Base-by-base conservation (phyloP, 148 eudicot species). In the Cornus kousa region DNA sequence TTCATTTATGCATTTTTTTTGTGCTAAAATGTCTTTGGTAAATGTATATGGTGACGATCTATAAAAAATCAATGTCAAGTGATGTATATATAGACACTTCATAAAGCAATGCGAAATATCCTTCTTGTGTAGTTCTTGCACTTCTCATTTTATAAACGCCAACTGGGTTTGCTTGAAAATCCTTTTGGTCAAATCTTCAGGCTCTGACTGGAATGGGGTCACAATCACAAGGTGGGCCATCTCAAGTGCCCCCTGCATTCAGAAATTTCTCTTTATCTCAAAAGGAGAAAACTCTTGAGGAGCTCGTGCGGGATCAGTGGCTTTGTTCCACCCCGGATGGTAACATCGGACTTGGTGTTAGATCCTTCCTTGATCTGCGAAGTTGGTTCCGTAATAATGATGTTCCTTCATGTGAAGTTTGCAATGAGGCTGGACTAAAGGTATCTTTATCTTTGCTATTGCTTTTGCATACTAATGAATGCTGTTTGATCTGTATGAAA, bases 371-470 rank as follows among this genome's bases (percentile, higher is more conserved):
- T 71, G 99, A 96, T 87, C 91, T 94, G 68, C 94, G 99, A 70
- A 87, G 97, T 86, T 96, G 99, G 99, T 96, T 96, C 79, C 94
- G 84, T 73, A 75, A 75, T 68, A 92, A 88, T 80, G 99, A 94
- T 70, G 88, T 96, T 76, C 91, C 95, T 77, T 81, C 88, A 31
- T 96, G 99, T 82, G 94, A 88, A 70, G 91, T 90, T 73, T 96
- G 99, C 89, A 96, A 96, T 74, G 99, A 96, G 85, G 97, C 98
- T 82, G 95, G 90, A 22, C 82, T 96, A 72, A 96, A 93, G 99
- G 98, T 94, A 59, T 76, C 43, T 20, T 68, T 19, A 76, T 64
- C 5, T 12, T 66, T 28, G 46, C 37, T 48, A 78, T 60, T 53
- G 23, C 32, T 77, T 77, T 35, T 72, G 33, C 50, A 9, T 48